A percentile compares a stretch with the other conserved stretches of the same genome.
Evolutionary conservation across 257 asterid species (phyloP).

Genomic region (Parsonsia alboflavescens): DNA sequence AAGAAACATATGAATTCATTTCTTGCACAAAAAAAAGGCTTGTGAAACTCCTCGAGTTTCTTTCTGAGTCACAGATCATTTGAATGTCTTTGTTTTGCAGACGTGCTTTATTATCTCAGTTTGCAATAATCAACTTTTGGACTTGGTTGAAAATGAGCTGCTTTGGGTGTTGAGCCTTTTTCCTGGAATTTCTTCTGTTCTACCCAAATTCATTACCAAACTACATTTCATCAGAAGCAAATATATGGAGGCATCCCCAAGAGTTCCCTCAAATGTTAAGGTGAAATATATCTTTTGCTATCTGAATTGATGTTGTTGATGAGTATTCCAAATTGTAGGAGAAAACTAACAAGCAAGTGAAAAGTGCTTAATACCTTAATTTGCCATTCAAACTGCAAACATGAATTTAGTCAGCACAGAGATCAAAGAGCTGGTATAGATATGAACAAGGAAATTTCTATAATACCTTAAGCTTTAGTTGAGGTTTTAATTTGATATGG

Average conservation of each 20-base stretch:
- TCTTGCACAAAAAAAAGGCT: neutral
- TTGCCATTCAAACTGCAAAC: neutral
- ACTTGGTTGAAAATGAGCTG: conserved; percentile 24
- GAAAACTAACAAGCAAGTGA: neutral
- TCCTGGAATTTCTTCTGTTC: conserved; percentile 30
- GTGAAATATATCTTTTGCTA: conserved; percentile 6
- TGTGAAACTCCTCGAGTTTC: neutral
- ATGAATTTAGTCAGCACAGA: neutral
- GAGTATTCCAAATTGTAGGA: neutral
- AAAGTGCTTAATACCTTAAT: neutral
- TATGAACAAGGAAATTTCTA: neutral
- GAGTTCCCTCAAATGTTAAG: conserved; percentile 21
- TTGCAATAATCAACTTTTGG: conserved; percentile 34
- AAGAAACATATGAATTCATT: neutral
- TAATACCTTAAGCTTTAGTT: too few species aligned
- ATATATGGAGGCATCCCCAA: conserved; percentile 28
- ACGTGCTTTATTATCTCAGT: conserved; percentile 32
- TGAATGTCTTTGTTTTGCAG: conserved; percentile 17
- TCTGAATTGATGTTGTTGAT: neutral
- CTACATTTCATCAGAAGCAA: conserved; percentile 22
- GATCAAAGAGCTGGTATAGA: neutral
- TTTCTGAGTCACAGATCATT: neutral
- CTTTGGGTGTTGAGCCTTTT: conserved; percentile 26
- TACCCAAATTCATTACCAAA: conserved; percentile 24
- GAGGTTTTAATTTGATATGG: neutral